Evolutionary conservation across 2,329 filamentous ascomycete genomes (phyloP), one percentile per base, ranked within the genome.

Genomic region (Zasmidium cellare): DNA sequence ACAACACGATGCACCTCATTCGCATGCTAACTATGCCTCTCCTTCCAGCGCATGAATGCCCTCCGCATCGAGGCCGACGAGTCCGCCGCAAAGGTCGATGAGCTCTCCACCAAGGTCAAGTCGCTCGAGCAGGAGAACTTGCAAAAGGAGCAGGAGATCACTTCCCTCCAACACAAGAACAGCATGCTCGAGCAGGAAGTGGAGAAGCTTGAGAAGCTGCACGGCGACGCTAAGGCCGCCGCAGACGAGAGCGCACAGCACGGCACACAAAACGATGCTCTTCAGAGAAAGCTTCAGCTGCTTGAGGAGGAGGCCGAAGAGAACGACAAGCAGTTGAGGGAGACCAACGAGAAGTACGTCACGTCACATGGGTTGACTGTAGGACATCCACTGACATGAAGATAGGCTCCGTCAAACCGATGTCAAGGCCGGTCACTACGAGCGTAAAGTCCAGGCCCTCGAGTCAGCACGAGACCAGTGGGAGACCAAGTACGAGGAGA

Each of bases 401-500:
- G 11, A 65, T 69, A 99, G 94, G 82, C 91, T 97, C 74, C 92
- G 94, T 77, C 92, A 96, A 82, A 97, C 94, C 80, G 94, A 99
- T 77, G 92, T 97, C 81, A 97, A 97, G 85, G 92, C 93, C 73
- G 94, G 93, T 72, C 93, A 99, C 83, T 97, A 93, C 80, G 94
- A 99, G 83, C 94, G 94, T 80, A 97, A 97, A 84, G 94, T 97
- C 69, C 91, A 97, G 79, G 93, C 94, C 71, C 87, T 97, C 73
- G 94, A 99, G 82, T 83, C 86, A 73, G 86, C 92, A 76, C 89
- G 91, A 72, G 92, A 97, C 79, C 87, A 92, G 78, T 97, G 92
- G 92, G 94, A 97, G 83, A 76, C 84, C 78, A 97, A 99, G 84
- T 97, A 96, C 81, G 94, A 97, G 81, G 93, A 97, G 77, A 96